Evolutionary conservation across 2,329 filamentous ascomycete species (phyloP), one percentile per base, ranked within the genome.

Genomic region (Stylonectria norvegica): DNA sequence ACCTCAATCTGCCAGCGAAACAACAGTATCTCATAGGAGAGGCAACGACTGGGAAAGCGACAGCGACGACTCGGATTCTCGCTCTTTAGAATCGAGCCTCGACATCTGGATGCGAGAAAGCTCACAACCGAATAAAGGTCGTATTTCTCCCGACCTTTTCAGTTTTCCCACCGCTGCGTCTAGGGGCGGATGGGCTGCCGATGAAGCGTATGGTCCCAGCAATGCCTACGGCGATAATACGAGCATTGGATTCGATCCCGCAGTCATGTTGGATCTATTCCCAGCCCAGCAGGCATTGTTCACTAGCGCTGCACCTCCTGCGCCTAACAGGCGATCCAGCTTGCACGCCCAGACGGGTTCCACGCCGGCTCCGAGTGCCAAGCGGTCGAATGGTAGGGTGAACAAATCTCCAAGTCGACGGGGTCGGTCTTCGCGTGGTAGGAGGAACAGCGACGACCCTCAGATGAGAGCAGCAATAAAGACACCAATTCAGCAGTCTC

Each of bases 21-120:
- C 70, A 0, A 70, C 67, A 0, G 55, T 68, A 3, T 72, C 70
- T 10, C 60, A 63, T 29, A 55, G 56, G 28, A 61, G 64, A 19
- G 63, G 58, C 1, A 60, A 68, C 12, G 71, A 65, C 34, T 74
- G 73, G 65, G 66, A 71, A 22, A 70, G 66, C 4, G 67, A 67
- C 25, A 60, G 63, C 6, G 67, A 70, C 12, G 66, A 63, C n/a
- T 66, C 69, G 12, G 61, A 69, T 4, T 52, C 59, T 2, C 61
- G 55, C 19, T 76, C 73, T 2, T 55, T 70, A 4, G 63, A 70
- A 1, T 77, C 73, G 1, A 75, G 70, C 43, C 66, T 75, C 5
- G 78, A 81, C 38, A 75, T 77, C 17, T 81, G 77, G 77, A 69
- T 81, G 61, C 70, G 69, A 5, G 75, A 78, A 55, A 75, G 73